Evolutionary conservation across 2,329 filamentous ascomycete genomes (phyloP), one percentile per base, ranked within the genome.

Genomic region (Trichoderma sp.): DNA sequence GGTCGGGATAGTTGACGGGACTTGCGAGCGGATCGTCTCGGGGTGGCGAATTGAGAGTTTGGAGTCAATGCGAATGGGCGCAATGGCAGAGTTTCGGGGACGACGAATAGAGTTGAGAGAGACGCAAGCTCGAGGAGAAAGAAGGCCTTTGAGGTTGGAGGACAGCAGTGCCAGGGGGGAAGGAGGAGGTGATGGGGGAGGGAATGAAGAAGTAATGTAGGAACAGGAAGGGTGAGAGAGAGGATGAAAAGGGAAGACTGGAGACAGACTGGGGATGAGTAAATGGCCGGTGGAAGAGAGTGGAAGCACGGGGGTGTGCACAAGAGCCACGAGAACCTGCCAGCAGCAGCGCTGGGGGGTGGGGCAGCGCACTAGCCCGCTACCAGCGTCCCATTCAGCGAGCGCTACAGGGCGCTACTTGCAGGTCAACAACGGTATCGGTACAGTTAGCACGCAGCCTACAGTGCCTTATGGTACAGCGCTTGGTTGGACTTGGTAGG

Each of bases 121-220:
- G 80, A 78, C 77, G 80, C 79, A 84, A 83, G 80, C 80, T 83
- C 79, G 80, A 83, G 80, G 81, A 82, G 81, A 81, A 82, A 81
- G 81, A 83, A 81, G 81, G 81, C 77, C 81, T 81, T 81, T 82
- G 81, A 78, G 67, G 75, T 67, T 65, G 79, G 81, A 80, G 81
- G 56, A 71, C 33, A 60, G 41, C 65, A 33, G 35, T 60, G 27
- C 79, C 80, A 81, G 78, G 80, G 81, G 81, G 81, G 82, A 80
- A 79, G 80, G 81, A 80, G 79, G 80, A 67, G 75, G 16, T 18
- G 38, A 18, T 18, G 77, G 71, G 53, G 79, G 79, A 79, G 77
- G 79, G 79, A 79, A 80, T 82, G 81, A 80, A 80, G 78, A 77
- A 80, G 79, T 65, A 73, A 73, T 35, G 69, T 73, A 72, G 53